phyloP scores from a whole-genome alignment of 2,329 filamentous ascomycete species.

The Septoria petroselini region DNA sequence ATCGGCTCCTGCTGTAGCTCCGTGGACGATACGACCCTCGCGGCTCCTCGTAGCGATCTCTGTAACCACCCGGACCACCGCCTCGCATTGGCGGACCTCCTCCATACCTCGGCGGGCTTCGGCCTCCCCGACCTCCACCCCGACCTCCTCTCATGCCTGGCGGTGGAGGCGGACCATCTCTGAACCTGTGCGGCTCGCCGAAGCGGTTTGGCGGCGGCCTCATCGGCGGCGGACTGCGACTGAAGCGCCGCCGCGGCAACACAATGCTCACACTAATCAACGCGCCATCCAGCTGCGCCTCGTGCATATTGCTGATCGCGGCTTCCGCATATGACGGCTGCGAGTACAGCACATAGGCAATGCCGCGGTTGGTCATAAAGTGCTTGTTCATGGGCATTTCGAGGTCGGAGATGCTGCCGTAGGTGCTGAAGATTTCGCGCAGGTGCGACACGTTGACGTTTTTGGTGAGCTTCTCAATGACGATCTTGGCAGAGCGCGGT shows the following conservation, averaged over 20 bases:
- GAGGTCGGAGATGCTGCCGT: slow-evolving; percentile 79
- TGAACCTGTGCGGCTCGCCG: slow-evolving; percentile 42
- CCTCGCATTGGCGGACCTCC: slow-evolving; percentile 23
- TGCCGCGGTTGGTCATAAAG: slow-evolving; percentile 86
- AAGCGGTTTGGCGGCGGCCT: slow-evolving; percentile 55
- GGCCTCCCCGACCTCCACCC: slow-evolving; percentile 30
- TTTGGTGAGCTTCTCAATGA: slow-evolving; percentile 92
- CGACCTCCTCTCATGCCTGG: slow-evolving; percentile 27
- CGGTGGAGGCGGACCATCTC: slow-evolving; percentile 33
- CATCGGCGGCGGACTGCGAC: slow-evolving; percentile 70
- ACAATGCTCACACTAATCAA: slow-evolving; percentile 85
- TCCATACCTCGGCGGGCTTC: slow-evolving; percentile 28
- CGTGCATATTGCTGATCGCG: slow-evolving; percentile 89
- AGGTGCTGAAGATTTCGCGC: slow-evolving; percentile 85
- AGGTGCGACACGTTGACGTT: slow-evolving; percentile 89
- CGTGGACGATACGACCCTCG: slow-evolving; percentile 31
- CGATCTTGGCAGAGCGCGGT: slow-evolving; percentile 61
- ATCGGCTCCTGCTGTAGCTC: slow-evolving; percentile 24
- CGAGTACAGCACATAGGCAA: slow-evolving; percentile 84
- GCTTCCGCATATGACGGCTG: slow-evolving; percentile 75
- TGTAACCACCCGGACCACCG: slow-evolving; percentile 30
- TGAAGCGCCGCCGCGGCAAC: slow-evolving; percentile 77
- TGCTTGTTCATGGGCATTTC: slow-evolving; percentile 85
- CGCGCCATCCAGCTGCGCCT: slow-evolving; percentile 79
- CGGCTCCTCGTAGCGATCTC: slow-evolving; percentile 33